A percentile compares a stretch with the other conserved stretches of the same genome.
Evolutionary conservation across 345 rosid species (phyloP).

Genomic region (Cardamine occulta): DNA sequence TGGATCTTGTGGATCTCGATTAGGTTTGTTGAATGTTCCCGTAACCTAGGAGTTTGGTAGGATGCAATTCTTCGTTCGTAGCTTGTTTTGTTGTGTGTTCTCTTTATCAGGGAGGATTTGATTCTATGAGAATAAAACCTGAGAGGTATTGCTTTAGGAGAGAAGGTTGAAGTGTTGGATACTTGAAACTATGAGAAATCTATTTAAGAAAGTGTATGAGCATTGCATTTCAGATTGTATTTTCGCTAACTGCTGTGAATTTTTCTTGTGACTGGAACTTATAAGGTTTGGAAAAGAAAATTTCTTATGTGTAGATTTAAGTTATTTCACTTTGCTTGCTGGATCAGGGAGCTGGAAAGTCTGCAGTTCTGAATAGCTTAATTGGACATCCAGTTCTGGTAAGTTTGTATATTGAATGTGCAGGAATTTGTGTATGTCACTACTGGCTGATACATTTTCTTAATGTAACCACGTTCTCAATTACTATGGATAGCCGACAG

Average conservation of each 20-base stretch:
- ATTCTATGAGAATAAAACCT: slow-evolving; percentile 10
- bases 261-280: not conserved
- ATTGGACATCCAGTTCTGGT: slow-evolving; percentile 94
- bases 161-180: slow-evolving; percentile 19
- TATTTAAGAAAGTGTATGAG: slow-evolving; percentile 15
- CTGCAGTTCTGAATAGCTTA: slow-evolving; percentile 89
- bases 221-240: not conserved
- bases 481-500: slow-evolving; percentile 71
- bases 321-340: slow-evolving; percentile 22
- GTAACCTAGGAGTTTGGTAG: slow-evolving; percentile 30
- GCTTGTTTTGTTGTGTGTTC: slow-evolving; percentile 10
- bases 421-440: not conserved
- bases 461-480: slow-evolving; percentile 9
- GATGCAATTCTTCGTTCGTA: slow-evolving; percentile 16
- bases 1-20: slow-evolving; percentile 49
- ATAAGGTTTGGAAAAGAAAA: not conserved
- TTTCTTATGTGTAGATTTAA: not conserved
- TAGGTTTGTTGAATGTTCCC: slow-evolving; percentile 16
- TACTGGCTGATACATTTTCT: slow-evolving; percentile 15
- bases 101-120: not conserved
- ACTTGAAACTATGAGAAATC: slow-evolving; percentile 16
- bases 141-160: not conserved
- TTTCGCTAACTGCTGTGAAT: not conserved
- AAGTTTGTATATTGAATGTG: slow-evolving; percentile 44
- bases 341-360: slow-evolving; percentile 90